Evolutionary conservation across 208 protist genomes (phyloP), one percentile per base, ranked within the genome.

Genomic region (Leishmania gerbilli): DNA sequence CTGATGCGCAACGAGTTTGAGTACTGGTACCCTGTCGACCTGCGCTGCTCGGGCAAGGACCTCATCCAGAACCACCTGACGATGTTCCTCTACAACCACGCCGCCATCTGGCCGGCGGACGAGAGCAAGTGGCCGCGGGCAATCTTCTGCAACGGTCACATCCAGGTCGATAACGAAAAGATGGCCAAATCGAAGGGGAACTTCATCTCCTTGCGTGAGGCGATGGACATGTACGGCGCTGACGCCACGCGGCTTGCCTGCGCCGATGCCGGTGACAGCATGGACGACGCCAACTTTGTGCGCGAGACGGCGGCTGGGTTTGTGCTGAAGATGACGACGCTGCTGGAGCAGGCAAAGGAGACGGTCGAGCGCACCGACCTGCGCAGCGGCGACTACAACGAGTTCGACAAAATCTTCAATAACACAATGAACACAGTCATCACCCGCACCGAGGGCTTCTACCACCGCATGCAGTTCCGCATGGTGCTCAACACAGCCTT

Each of bases 131-230:
- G 94, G 88, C 99, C 99, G 56, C 79, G 90, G 58, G 87, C 90
- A 74, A 97, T 99, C 71, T 99, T 98, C 89, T 98, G 98, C 83
- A 99, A 99, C 87, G 99, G 99, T n/a, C 98, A 99, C 85, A 95
- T 99, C 56, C 88, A 99, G 71, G 91, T 99, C 49, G 99, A 99
- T 89, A 94, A 91, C 69, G 98, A 99, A 64, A 99, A 99, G 92
- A 99, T 99, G 99, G 98, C 97, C 64, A 99, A 99, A 90, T 98
- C 94, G 0, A 99, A 96, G 49, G 99, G 99, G 62, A 99, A 99
- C 91, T 99, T 99, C 91, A 92, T 99, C 69, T 99, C 99, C 21
- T 77, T 99, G 58, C 37, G 78, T 21, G 88, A 99, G 75, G 92
- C 90, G 11, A 90, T 98, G 49, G 87, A 98, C 34, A 82, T 80